These are phyloP conservation scores for Hygrocybe coccinea DNA, from an alignment of 768 basidiomycete species.

Conservation along the genomic window DNA sequence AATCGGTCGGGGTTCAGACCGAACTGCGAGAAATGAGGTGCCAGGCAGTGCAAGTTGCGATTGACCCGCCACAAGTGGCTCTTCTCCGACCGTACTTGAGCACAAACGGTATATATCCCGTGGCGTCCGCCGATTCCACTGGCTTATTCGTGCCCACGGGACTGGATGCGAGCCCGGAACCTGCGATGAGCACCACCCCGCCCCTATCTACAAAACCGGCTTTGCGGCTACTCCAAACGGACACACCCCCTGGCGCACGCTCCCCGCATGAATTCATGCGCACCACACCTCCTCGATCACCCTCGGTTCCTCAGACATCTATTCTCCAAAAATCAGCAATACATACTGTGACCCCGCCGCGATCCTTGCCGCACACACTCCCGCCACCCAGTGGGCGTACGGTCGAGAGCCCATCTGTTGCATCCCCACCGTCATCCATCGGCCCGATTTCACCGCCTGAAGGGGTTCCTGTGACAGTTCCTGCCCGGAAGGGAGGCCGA, in stretches of 20 bases:
- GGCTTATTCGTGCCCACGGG: slow-evolving; percentile 9
- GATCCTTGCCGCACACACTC: slow-evolving; percentile 7
- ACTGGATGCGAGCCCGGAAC: slow-evolving; percentile 8
- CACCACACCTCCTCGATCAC: not conserved
- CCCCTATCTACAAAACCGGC: not conserved
- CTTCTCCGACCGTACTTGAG: not conserved
- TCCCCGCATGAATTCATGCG: slow-evolving; percentile 13
- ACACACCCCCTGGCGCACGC: not conserved
- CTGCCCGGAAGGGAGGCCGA: slow-evolving; percentile 47
- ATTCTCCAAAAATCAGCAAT: slow-evolving; percentile 1
- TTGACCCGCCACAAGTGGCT: slow-evolving; percentile 19
- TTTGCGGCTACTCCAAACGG: not conserved
- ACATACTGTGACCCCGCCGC: slow-evolving; percentile 11
- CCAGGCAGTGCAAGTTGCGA: slow-evolving; percentile 56
- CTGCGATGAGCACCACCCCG: slow-evolving; percentile 16
- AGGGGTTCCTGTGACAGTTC: slow-evolving; percentile 29
- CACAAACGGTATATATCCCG: slow-evolving; percentile 1
- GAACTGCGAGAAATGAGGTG: slow-evolving; percentile 47
- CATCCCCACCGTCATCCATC: slow-evolving; percentile 52
- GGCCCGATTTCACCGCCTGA: slow-evolving; percentile 51
- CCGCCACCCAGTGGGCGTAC: slow-evolving; percentile 3
- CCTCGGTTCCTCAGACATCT: not conserved
- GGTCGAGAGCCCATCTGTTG: not conserved
- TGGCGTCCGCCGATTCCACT: slow-evolving; percentile 10
- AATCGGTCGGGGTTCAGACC: slow-evolving; percentile 69